Percentiles rank a stretch among this genome's conserved stretches.
These are phyloP conservation scores for Elsinoe batatas DNA, from an alignment of 2,329 filamentous ascomycete genomes.

Conservation along the genomic window DNA sequence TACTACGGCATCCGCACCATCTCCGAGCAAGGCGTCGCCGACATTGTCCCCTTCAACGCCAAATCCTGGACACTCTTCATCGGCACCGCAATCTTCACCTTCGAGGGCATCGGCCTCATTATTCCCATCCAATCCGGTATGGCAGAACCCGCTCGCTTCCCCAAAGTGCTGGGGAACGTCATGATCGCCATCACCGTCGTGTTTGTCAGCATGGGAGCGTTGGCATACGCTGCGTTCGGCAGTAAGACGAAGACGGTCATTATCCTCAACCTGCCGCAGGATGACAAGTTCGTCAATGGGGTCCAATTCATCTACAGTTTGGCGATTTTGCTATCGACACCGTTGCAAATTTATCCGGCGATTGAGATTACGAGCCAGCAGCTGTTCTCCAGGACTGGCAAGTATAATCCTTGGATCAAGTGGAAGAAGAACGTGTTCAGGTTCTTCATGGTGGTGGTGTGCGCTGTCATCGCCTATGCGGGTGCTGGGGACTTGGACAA, in stretches of 20 bases:
- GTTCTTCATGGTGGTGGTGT: slow-evolving; percentile 82
- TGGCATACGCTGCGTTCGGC: slow-evolving; percentile 93
- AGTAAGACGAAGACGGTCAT: slow-evolving; percentile 94
- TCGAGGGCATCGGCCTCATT: slow-evolving; percentile 93
- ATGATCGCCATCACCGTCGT: slow-evolving; percentile 93
- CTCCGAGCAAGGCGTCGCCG: slow-evolving; percentile 62
- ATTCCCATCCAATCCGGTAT: slow-evolving; percentile 98
- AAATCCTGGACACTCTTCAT: slow-evolving; percentile 96
- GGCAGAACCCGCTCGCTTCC: slow-evolving; percentile 83
- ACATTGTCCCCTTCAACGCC: slow-evolving; percentile 84
- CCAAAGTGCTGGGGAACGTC: slow-evolving; percentile 73
- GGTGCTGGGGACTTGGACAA: slow-evolving; percentile 92
- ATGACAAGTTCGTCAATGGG: slow-evolving; percentile 87
- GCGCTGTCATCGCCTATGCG: slow-evolving; percentile 79
- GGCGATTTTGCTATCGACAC: slow-evolving; percentile 91
- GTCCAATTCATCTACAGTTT: slow-evolving; percentile 97
- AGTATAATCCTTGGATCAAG: slow-evolving; percentile 97
- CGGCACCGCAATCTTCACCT: slow-evolving; percentile 97
- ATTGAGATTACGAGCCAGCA: slow-evolving; percentile 95
- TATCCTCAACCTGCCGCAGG: slow-evolving; percentile 89
- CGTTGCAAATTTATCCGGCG: slow-evolving; percentile 92
- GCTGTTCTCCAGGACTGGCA: slow-evolving; percentile 85
- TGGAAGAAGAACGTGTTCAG: slow-evolving; percentile 99
- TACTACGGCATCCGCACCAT: slow-evolving; percentile 91
- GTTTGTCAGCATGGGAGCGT: slow-evolving; percentile 81